Conservation (phyloP, 495 filamentous ascomycete species). For the Lophiotrema nucula region DNA sequence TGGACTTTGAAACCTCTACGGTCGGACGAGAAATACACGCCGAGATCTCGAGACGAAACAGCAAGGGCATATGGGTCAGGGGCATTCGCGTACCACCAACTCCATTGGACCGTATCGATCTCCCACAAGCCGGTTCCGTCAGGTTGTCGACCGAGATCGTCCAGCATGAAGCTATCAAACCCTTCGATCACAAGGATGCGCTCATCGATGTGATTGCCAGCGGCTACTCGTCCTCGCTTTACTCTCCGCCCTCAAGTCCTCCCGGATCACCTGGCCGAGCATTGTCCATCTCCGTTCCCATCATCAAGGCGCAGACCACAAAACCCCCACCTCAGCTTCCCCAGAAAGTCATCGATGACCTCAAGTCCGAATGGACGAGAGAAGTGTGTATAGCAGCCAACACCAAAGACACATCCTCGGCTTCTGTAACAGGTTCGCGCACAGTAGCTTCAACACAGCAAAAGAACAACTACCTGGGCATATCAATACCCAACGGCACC, state of each 20-base stretch:
- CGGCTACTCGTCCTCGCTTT: constrained; percentile 58
- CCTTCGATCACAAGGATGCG: constrained; percentile 63
- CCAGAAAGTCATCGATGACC: constrained; percentile 62
- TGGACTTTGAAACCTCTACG: constrained; percentile 67
- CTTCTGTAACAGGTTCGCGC: constrained; percentile 49
- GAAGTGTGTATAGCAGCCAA: constrained; percentile 63
- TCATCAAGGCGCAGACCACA: constrained; percentile 41
- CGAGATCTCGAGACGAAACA: constrained; percentile 71
- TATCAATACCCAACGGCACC: constrained; percentile 28
- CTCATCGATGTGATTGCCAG: constrained; percentile 71
- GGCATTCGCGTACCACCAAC: constrained; percentile 57
- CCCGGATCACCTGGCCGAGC: constrained; percentile 67
- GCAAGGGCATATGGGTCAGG: constrained; percentile 72
- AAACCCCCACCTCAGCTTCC: constrained; percentile 42
- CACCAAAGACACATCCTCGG: constrained; percentile 32
- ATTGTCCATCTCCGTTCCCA: constrained; percentile 59
- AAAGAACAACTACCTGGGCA: constrained; percentile 31
- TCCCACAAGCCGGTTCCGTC: constrained; percentile 35
- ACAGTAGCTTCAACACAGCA: constrained; percentile 18
- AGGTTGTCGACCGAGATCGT: constrained; percentile 51
- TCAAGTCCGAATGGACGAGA: constrained; percentile 75
- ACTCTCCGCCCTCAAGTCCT: constrained; percentile 66
- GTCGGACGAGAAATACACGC: constrained; percentile 67
- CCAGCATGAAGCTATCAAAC: constrained; percentile 58
- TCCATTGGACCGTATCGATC: constrained; percentile 48